Evolutionary conservation across 2,329 filamentous ascomycete genomes (phyloP), one percentile per base, ranked within the genome.

Genomic region (Paracamarosporium sp.): DNA sequence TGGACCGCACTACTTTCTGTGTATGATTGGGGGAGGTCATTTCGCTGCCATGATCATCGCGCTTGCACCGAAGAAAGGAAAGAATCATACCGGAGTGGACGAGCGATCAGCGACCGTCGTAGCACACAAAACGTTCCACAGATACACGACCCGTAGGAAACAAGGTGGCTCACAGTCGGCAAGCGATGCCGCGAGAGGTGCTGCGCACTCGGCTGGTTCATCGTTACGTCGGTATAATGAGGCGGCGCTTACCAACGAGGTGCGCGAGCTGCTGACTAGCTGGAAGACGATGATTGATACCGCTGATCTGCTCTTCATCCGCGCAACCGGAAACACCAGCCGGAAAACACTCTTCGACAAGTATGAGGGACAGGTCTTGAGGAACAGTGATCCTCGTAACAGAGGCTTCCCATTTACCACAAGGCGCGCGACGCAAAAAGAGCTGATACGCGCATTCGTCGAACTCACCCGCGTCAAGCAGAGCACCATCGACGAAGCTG

Each of bases 21-120:
- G 93, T 78, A 99, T 99, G 95, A 96, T 99, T 50, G 95, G 95
- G 24, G 95, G 95, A 58, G 95, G 95, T 0, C 95, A 99, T 75
- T 99, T 99, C 72, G 95, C 95, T 0, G 95, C 91, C 50, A 98
- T 98, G 93, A 83, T 98, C 11, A 91, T 99, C 11, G 93, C 93
- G 0, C 83, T 98, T 4, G 88, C 92, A 0, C 93, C 95, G 0
- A 91, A 93, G 61, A 82, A 90, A 52, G 86, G 87, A 35, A 94
- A 91, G 72, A 86, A 87, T 51, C 82, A 83, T 3, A 81, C 85
- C 12, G 90, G 90, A 0, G 83, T 90, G 1, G 86, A 96, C 72
- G 93, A 96, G 64, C 85, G 92, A 52, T 91, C 96, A 70, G 92
- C 94, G 5, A 90, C 90, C 0, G 92, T 98, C 0, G 84, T 97